Conservation (phyloP, 768 basidiomycete species). For the Macrocybe gigantea region DNA sequence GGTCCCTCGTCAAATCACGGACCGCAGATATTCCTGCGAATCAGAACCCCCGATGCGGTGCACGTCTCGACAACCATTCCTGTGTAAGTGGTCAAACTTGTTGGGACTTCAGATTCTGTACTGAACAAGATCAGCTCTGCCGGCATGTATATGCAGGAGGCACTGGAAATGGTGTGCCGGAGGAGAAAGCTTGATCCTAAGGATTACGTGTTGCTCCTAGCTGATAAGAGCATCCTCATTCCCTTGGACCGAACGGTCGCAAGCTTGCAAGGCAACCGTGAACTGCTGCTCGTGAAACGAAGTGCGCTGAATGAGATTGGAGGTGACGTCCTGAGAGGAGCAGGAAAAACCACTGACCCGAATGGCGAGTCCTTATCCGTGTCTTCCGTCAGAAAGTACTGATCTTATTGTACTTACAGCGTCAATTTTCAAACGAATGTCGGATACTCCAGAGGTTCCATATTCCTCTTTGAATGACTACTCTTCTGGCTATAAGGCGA, state of each 20-base stretch:
- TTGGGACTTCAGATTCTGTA: not conserved
- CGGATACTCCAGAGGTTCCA: slow-evolving; percentile 62
- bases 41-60: slow-evolving; percentile 77
- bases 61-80: slow-evolving; percentile 88
- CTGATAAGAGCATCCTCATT: not conserved
- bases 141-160: slow-evolving; percentile 97
- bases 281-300: slow-evolving; percentile 75
- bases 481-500: slow-evolving; percentile 81
- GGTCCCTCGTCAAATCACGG: slow-evolving; percentile 71
- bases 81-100: slow-evolving; percentile 51
- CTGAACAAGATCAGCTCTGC: slow-evolving; percentile 48
- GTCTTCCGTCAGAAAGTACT: not conserved
- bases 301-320: slow-evolving; percentile 71
- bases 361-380: slow-evolving; percentile 55
- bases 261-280: slow-evolving; percentile 82
- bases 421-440: slow-evolving; percentile 88
- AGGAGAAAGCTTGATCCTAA: slow-evolving; percentile 66
- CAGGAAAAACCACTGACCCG: slow-evolving; percentile 79
- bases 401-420: slow-evolving; percentile 37
- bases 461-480: slow-evolving; percentile 67
- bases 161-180: slow-evolving; percentile 77
- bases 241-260: slow-evolving; percentile 97
- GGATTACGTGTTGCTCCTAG: slow-evolving; percentile 44
- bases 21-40: slow-evolving; percentile 77
- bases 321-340: slow-evolving; percentile 59